Evolutionary conservation across 2,329 filamentous ascomycete species (phyloP), one percentile per base, ranked within the genome.

Genomic region (Fusarium tanahbumbuense): DNA sequence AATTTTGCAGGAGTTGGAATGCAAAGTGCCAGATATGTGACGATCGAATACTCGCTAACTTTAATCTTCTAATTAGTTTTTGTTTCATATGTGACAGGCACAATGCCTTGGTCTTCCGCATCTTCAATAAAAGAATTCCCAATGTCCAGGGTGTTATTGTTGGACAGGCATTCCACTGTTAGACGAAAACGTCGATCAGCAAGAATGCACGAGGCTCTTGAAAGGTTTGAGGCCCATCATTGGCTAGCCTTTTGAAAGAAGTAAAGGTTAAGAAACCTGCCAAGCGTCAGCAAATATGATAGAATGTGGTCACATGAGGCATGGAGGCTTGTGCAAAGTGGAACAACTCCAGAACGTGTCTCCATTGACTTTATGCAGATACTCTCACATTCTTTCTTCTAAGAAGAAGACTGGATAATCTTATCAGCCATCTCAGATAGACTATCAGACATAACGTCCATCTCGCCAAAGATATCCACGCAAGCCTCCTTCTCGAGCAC

Each of bases 401-500:
- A 63, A 5, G 60, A 58, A 6, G 69, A 61, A 11, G 66, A 50
- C 2, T 71, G 34, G 12, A 73, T 60, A 5, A 73, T 70, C 32
- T 48, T 61, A 22, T 70, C 68, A 6, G 68, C 71, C 71, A 73
- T 73, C 8, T 64, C 57, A 5, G 62, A 57, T 4, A 73, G 16
- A 1, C 42, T 59, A 16, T 73, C 66, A 0, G 68, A 28, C 48
- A 73, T 67, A 12, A 73, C 69, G 34, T 73, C 71, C 68, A 73
- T 72, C 44, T 73, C 55, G 1, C 71, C 68, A 56, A 73, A 73
- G 10, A 73, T 60, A 4, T 73, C 66, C 0, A 63, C 53, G 6
- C 58, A 69, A 1, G 68, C 40, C 18, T 73, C 71, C 11, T 71
- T 73, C 15, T 73, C 68, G 18, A 72, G 32, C 0, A 67, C 47